Percentiles rank a stretch among this genome's conserved stretches.
Conservation (phyloP, 176 grass and related monocot species). For the Luzula sylvatica region DNA sequence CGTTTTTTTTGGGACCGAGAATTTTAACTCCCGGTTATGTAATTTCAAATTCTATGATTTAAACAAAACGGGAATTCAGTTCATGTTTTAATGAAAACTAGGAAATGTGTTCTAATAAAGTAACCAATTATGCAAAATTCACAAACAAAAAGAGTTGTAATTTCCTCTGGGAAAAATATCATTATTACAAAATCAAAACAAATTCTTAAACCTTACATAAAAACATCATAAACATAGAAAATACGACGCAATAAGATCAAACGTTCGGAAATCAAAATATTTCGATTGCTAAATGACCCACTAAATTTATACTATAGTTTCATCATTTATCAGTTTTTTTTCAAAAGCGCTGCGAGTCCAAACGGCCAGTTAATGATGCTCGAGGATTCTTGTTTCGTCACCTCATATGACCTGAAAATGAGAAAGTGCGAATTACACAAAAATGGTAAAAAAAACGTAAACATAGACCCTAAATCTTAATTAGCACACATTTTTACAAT, state of each 20-base stretch:
- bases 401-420: conserved; percentile 53
- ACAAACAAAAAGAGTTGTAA: no score
- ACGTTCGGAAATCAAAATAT: conserved; percentile 12
- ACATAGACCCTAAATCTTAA: no score
- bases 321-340: conserved; percentile 46
- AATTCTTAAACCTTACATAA: background rate
- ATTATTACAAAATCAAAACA: conserved; percentile 1
- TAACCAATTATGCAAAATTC: no score
- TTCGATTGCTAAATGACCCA: background rate
- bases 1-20: no score
- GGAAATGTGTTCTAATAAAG: no score
- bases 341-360: conserved; percentile 57
- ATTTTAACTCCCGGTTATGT: no score
- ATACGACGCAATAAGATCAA: conserved; percentile 18
- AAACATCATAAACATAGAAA: conserved; percentile 17
- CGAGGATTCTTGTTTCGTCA: conserved; percentile 30
- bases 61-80: no score
- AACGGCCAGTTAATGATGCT: conserved; percentile 50
- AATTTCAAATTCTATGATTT: no score
- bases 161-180: no score
- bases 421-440: background rate
- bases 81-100: no score
- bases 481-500: no score
- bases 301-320: background rate
- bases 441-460: no score